These are phyloP conservation scores for Podila verticillata DNA, from an alignment of 192 early-diverging fungal genomes.

Conservation along the genomic window DNA sequence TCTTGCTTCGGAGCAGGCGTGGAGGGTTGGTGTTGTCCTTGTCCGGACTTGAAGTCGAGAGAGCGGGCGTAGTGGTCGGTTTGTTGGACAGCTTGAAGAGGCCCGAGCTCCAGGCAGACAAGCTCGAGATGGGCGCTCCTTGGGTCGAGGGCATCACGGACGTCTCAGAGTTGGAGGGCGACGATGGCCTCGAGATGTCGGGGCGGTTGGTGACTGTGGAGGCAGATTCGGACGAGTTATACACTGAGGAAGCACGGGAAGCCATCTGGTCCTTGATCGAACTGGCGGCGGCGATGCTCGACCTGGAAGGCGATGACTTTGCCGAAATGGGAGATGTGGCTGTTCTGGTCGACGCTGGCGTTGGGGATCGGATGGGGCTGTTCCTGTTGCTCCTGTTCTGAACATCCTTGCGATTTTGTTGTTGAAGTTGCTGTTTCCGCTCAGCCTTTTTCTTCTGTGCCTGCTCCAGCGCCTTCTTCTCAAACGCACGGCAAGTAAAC, in stretches of 20 bases:
- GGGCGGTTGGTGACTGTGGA: neutral
- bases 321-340: neutral
- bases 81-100: slow-evolving; percentile 17
- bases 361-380: too few species aligned
- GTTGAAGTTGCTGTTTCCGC: neutral
- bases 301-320: neutral
- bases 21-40: neutral
- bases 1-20: slow-evolving; percentile 22
- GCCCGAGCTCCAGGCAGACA: slow-evolving; percentile 27
- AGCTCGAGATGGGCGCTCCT: slow-evolving; percentile 2
- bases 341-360: too few species aligned
- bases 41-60: neutral
- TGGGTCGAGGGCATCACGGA: slow-evolving; percentile 3
- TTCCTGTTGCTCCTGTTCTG: too few species aligned
- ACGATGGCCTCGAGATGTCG: slow-evolving; percentile 38
- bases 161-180: slow-evolving; percentile 10
- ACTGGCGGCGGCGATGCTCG: neutral
- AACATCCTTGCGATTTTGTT: neutral
- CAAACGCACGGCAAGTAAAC: slow-evolving; percentile 14
- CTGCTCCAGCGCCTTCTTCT: slow-evolving; percentile 14
- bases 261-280: too few species aligned
- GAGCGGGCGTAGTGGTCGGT: neutral
- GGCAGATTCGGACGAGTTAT: neutral
- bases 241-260: too few species aligned
- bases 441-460: neutral